Percentiles rank a stretch among this genome's conserved stretches.
These are phyloP conservation scores for Mycena maculata DNA, from an alignment of 768 basidiomycete genomes.

Conservation along the genomic window DNA sequence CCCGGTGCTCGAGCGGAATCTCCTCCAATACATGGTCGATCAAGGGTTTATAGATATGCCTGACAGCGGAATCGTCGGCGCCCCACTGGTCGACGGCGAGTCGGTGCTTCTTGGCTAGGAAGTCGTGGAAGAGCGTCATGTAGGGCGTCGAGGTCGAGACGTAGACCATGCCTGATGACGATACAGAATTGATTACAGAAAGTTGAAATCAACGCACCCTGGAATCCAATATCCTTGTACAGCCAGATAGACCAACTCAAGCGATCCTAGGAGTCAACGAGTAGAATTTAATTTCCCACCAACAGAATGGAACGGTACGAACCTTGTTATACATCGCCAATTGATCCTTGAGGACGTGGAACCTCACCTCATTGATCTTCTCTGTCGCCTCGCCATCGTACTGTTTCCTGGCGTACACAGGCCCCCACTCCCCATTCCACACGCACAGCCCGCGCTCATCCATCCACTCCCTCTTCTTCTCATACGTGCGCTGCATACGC, in stretches of 20 bases:
- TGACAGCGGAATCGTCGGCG: conserved; percentile 68
- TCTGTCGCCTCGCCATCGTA: conserved; percentile 71
- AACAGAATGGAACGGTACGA: background rate
- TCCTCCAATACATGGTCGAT: conserved; percentile 69
- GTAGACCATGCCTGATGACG: conserved; percentile 76
- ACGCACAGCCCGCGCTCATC: conserved; percentile 72
- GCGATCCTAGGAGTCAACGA: conserved; percentile 56
- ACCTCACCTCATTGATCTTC: conserved; percentile 71
- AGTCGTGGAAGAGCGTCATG: conserved; percentile 73
- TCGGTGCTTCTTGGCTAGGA: conserved; percentile 82
- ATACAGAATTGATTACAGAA: background rate
- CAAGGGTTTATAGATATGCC: conserved; percentile 72
- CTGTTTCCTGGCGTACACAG: conserved; percentile 77
- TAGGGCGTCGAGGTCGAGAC: conserved; percentile 75
- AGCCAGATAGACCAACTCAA: conserved; percentile 89
- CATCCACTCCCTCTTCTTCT: conserved; percentile 85
- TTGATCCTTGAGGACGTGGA: conserved; percentile 78
- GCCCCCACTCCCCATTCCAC: conserved; percentile 89
- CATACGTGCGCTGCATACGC: conserved; percentile 67
- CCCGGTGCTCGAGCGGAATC: conserved; percentile 61
- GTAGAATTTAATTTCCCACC: background rate
- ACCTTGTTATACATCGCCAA: conserved; percentile 76
- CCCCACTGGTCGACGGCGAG: conserved; percentile 81
- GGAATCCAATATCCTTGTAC: conserved; percentile 87
- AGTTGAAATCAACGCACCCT: conserved; percentile 7